A percentile compares a stretch with the other conserved stretches of the same genome.
Conservation (phyloP, 768 basidiomycete genomes). For the Chalciporus chontae region DNA sequence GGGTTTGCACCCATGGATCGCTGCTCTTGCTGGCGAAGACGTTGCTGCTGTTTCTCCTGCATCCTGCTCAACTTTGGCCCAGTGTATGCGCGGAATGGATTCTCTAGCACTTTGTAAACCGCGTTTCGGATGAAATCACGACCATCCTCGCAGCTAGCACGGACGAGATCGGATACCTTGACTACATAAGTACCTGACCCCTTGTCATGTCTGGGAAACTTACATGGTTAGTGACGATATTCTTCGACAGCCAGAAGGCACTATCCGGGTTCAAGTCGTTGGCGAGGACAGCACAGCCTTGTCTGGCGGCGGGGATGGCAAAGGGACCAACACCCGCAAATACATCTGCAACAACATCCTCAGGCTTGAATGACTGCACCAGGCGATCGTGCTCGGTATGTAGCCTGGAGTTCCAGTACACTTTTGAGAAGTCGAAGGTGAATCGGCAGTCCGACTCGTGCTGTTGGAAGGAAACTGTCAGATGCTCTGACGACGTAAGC, state of each 20-base stretch:
- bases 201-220: constrained; percentile 17
- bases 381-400: constrained; percentile 89
- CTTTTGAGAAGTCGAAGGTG: constrained; percentile 89
- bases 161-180: constrained; percentile 64
- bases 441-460: constrained; percentile 84
- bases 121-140: constrained; percentile 74
- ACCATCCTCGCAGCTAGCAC: constrained; percentile 81
- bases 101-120: constrained; percentile 47
- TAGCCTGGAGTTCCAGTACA: constrained; percentile 98
- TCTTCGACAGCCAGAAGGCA: constrained; percentile 68
- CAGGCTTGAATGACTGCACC: constrained; percentile 64
- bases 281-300: constrained; percentile 83
- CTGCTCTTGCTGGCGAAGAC: constrained; percentile 34
- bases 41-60: constrained; percentile 45
- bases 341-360: constrained; percentile 86
- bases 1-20: background rate
- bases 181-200: constrained; percentile 3
- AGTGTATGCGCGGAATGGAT: constrained; percentile 63
- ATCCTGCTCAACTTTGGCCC: constrained; percentile 37
- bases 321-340: constrained; percentile 99
- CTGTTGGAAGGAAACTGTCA: constrained; percentile 37
- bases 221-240: constrained; percentile 77
- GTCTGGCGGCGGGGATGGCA: constrained; percentile 88
- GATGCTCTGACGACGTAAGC: background rate
- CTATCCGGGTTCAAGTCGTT: constrained; percentile 95